Percentiles rank a stretch among this genome's conserved stretches.
phyloP scores from a whole-genome alignment of 371 early-diverging fungal species.

The Mucor plumbeus region DNA sequence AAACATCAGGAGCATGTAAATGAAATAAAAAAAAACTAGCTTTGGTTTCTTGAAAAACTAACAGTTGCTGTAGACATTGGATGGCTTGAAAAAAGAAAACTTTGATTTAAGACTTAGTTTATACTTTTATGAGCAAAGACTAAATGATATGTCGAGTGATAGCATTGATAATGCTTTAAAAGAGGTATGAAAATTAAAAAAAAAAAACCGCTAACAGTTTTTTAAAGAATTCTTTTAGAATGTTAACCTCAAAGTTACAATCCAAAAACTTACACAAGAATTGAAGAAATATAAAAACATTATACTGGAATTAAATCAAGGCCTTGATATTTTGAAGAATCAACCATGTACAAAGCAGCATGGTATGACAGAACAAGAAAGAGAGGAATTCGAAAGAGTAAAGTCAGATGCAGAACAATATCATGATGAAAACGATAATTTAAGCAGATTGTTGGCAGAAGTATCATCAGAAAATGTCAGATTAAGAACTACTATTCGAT shows the following conservation, averaged over 20 bases:
- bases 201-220: neutral
- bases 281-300: constrained; percentile 57
- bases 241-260: constrained; percentile 56
- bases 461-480: constrained; percentile 42
- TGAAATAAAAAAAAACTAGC: neutral
- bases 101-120: constrained; percentile 73
- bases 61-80: constrained; percentile 60
- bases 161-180: constrained; percentile 57
- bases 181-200: constrained; percentile 49
- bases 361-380: constrained; percentile 60
- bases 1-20: constrained; percentile 71
- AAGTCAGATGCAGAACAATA: constrained; percentile 36
- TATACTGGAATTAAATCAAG: constrained; percentile 49
- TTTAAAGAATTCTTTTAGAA: constrained; percentile 41
- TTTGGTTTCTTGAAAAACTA: neutral
- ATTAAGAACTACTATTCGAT: constrained; percentile 31
- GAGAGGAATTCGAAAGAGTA: constrained; percentile 47
- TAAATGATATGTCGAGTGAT: constrained; percentile 64
- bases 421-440: constrained; percentile 44
- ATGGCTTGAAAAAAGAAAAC: constrained; percentile 71
- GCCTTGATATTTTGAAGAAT: constrained; percentile 54
- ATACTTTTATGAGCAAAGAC: constrained; percentile 67
- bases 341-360: constrained; percentile 54
- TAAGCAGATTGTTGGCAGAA: constrained; percentile 40
- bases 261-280: constrained; percentile 53